phyloP scores from a whole-genome alignment of 495 filamentous ascomycete species.

The Aspergillus homomorphus region DNA sequence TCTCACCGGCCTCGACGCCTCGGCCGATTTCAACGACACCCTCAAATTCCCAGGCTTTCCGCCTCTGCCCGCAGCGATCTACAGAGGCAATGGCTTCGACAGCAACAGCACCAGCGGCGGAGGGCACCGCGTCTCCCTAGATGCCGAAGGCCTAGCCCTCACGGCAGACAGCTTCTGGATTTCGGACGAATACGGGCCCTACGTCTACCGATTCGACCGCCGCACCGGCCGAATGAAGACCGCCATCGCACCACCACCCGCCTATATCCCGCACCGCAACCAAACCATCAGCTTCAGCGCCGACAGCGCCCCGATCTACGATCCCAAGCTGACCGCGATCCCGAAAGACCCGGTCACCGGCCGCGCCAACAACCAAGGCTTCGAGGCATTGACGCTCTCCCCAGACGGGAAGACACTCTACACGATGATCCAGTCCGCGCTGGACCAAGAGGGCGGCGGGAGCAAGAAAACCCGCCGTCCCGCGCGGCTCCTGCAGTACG shows the following conservation, averaged over 20 bases:
- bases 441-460: slow-evolving; percentile 63
- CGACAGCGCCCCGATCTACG: slow-evolving; percentile 61
- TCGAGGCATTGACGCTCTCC: slow-evolving; percentile 68
- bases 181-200: slow-evolving; percentile 78
- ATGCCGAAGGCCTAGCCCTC: slow-evolving; percentile 71
- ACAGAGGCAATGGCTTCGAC: slow-evolving; percentile 72
- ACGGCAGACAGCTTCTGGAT: slow-evolving; percentile 70
- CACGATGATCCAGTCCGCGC: slow-evolving; percentile 65
- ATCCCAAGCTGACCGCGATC: slow-evolving; percentile 37
- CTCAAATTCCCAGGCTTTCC: slow-evolving; percentile 60
- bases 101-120: slow-evolving; percentile 55
- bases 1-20: slow-evolving; percentile 69
- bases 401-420: slow-evolving; percentile 64
- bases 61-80: slow-evolving; percentile 62
- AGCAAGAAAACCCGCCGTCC: slow-evolving; percentile 52
- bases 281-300: slow-evolving; percentile 56
- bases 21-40: slow-evolving; percentile 41
- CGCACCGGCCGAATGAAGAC: slow-evolving; percentile 55
- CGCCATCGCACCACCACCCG: slow-evolving; percentile 66
- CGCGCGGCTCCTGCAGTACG: slow-evolving; percentile 63
- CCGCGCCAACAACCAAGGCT: slow-evolving; percentile 72
- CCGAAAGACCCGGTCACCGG: slow-evolving; percentile 61
- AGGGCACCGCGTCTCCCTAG: slow-evolving; percentile 59
- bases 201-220: slow-evolving; percentile 63
- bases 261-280: slow-evolving; percentile 66